These are phyloP conservation scores for Ilex aquifolium DNA, from an alignment of 257 asterid species.

Conservation along the genomic window DNA sequence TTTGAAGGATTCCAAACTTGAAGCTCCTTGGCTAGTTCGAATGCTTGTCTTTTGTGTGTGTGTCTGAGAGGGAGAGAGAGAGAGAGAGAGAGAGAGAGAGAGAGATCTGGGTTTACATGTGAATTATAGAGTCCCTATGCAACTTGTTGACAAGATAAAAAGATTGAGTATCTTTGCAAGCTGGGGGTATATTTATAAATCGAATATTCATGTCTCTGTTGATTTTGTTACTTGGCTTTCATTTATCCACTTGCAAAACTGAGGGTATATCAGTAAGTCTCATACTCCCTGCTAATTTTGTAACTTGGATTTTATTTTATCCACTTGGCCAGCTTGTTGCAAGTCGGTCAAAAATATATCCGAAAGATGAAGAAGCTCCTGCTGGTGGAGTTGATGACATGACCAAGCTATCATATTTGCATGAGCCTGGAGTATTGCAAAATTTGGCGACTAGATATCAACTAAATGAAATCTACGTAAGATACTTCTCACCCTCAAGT, in stretches of 20 bases:
- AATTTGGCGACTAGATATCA: conserved; percentile 86
- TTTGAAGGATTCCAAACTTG: too few relatives aligned
- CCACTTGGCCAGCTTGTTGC: conserved; percentile 43
- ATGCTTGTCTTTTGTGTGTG: too few relatives aligned
- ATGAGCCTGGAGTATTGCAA: conserved; percentile 95
- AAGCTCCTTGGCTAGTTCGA: too few relatives aligned
- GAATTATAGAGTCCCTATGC: too few relatives aligned
- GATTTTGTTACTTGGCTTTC: too few relatives aligned
- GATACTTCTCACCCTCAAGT: conserved; percentile 5
- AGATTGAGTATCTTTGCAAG: background rate
- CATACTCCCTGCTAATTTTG: background rate
- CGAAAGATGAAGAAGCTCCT: conserved; percentile 86
- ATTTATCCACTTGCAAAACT: too few relatives aligned
- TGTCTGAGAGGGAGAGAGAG: too few relatives aligned
- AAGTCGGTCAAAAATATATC: conserved; percentile 55
- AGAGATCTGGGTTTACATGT: too few relatives aligned
- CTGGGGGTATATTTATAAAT: background rate
- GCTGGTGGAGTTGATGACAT: conserved; percentile 95
- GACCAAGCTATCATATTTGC: conserved; percentile 95
- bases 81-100: too few relatives aligned
- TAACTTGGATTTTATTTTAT: conserved; percentile 1
- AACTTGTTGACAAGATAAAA: too few relatives aligned
- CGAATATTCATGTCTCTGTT: background rate
- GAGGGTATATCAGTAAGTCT: background rate
- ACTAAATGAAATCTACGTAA: conserved; percentile 85